Base-by-base conservation (phyloP, 202 grass and related monocot species). In the Bolboschoenoplectus hybrid region DNA sequence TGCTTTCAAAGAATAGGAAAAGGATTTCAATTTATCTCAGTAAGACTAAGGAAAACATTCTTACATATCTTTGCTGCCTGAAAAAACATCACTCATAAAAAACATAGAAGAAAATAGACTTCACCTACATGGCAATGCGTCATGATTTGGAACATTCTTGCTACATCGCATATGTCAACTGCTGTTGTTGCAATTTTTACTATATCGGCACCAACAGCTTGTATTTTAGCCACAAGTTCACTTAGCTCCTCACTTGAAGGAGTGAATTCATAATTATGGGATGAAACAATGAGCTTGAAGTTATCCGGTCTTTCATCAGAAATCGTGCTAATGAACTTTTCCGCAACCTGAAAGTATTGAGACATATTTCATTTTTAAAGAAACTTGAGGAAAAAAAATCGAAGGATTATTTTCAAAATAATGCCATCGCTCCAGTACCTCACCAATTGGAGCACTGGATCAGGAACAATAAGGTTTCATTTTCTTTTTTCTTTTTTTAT, bases 211-310 rank as follows among this genome's bases (percentile, higher is more conserved):
- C 93, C 96, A 81, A 86, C 86, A 77, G 86, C 91, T 91, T 95
- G 96, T 94, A 94, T 98, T 91, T 85, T 91, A 66, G 89, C 93
- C 50, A 96, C 93, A 90, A 98, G 93, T 75, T 84, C 85, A 67
- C 89, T 80, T 71, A 95, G 85, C 52, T 95, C 96, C 73, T 98
- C 91, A 53, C 88, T 87, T 44, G 96, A 92, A 89, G 96, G 93
- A 69, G 96, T 98, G 26, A 34, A 88, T 92, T 95, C 80, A 73
- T 95, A 98, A 87, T 98, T 98, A 88, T 98, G 96, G 86, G 95
- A 97, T 65, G 95, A 97, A 89, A 97, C 87, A 88, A 97, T 97
- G 83, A 97, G 90, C 88, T 92, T 92, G 85, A 94, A 98, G 71
- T 94, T 95, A 12, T 94, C 90, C 80, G 90, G 93, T 63, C 93